A percentile compares a stretch with the other conserved stretches of the same genome.
These are phyloP conservation scores for Phyllosticta ampelicida DNA, from an alignment of 2,329 filamentous ascomycete genomes.

Conservation along the genomic window DNA sequence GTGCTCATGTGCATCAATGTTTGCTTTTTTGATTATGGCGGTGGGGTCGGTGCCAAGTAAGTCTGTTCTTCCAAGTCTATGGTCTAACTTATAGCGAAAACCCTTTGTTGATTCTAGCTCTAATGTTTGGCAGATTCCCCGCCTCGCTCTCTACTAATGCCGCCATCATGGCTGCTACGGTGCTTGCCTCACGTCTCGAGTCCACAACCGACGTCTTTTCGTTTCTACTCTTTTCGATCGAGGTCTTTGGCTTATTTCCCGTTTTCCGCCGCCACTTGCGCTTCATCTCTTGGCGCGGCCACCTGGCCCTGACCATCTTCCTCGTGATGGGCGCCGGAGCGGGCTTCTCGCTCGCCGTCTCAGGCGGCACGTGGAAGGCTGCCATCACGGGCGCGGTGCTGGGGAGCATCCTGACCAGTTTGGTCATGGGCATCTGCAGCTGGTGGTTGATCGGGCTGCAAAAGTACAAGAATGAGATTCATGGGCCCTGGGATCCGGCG, in stretches of 20 bases:
- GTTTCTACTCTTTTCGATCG: conserved; percentile 88
- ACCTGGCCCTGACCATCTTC: conserved; percentile 62
- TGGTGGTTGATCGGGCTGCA: conserved; percentile 98
- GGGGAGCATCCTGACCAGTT: conserved; percentile 59
- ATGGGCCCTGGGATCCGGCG: conserved; percentile 94
- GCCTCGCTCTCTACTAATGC: conserved; percentile 85
- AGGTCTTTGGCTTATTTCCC: conserved; percentile 95
- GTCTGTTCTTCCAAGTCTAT: conserved; percentile 8
- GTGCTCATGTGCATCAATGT: conserved; percentile 92
- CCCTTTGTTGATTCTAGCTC: not conserved
- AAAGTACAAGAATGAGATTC: conserved; percentile 98
- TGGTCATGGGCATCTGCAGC: conserved; percentile 85
- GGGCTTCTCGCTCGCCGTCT: conserved; percentile 56
- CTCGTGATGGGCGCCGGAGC: conserved; percentile 72
- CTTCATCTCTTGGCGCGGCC: conserved; percentile 70
- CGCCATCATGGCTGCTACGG: conserved; percentile 89
- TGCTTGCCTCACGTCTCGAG: conserved; percentile 79
- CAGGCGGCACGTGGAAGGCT: conserved; percentile 43
- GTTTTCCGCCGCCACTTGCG: conserved; percentile 86
- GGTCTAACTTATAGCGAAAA: not conserved
- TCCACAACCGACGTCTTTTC: conserved; percentile 92
- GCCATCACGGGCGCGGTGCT: conserved; percentile 63
- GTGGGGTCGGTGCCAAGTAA: conserved; percentile 46
- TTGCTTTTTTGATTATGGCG: conserved; percentile 95
- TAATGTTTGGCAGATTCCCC: conserved; percentile 45